These are phyloP conservation scores for Thraustochytrium striatum DNA, from an alignment of 352 stramenopile species.

Conservation along the genomic window DNA sequence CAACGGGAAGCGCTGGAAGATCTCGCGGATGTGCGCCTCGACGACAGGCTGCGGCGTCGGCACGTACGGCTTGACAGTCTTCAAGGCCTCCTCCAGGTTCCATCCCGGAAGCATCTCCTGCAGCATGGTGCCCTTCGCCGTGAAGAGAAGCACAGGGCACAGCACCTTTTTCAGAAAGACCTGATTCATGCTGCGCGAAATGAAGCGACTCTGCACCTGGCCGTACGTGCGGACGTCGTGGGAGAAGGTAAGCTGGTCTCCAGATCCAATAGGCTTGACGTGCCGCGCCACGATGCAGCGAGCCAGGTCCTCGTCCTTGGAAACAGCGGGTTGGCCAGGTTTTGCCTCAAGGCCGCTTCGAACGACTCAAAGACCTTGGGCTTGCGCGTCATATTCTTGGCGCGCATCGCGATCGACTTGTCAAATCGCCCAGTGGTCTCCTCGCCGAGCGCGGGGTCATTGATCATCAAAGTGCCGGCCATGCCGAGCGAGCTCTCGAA, in stretches of 20 bases:
- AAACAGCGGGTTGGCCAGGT: constrained; percentile 18
- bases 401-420: neutral
- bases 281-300: constrained; percentile 10
- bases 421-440: neutral
- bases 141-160: neutral
- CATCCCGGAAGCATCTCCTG: neutral
- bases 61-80: neutral
- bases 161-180: neutral
- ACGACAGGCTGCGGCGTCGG: neutral
- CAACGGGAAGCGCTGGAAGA: neutral
- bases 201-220: constrained; percentile 33
- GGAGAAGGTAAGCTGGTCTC: neutral
- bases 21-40: neutral
- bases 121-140: neutral
- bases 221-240: constrained; percentile 39
- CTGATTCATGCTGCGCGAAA: neutral
- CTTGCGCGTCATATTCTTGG: constrained; percentile 8
- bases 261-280: neutral
- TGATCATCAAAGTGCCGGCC: constrained; percentile 32
- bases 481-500: constrained; percentile 41
- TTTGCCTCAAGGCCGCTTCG: constrained; percentile 34
- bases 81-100: neutral
- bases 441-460: neutral
- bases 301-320: neutral
- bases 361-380: neutral